These are phyloP conservation scores for Sparassis latifolia DNA, from an alignment of 1,284 basidiomycete species.

Conservation along the genomic window DNA sequence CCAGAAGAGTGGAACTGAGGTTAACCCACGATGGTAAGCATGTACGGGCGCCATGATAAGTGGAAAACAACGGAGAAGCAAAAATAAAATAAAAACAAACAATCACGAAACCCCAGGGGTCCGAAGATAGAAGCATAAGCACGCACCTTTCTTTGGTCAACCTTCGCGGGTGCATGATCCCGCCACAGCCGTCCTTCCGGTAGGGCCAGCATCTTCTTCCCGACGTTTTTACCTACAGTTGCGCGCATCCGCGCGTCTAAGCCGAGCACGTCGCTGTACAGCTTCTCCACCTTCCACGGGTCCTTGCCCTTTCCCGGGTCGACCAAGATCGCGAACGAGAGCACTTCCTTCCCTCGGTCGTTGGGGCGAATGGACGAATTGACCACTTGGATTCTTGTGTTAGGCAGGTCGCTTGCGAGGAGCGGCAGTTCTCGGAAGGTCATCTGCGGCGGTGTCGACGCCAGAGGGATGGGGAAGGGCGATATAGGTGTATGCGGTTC, in stretches of 20 bases:
- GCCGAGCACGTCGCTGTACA: conserved; percentile 85
- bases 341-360: conserved; percentile 81
- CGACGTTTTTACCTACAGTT: conserved; percentile 62
- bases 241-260: conserved; percentile 70
- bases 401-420: conserved; percentile 59
- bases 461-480: conserved; percentile 24
- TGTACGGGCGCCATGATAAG: background rate
- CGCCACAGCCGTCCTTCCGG: conserved; percentile 94
- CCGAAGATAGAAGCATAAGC: background rate
- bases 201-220: conserved; percentile 73
- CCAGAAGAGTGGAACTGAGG: too few relatives aligned
- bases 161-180: conserved; percentile 94
- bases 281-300: conserved; percentile 89
- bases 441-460: conserved; percentile 17
- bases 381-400: conserved; percentile 55
- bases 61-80: background rate
- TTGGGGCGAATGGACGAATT: conserved; percentile 79
- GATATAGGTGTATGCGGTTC: conserved; percentile 14
- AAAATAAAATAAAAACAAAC: conserved; percentile 1
- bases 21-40: too few relatives aligned
- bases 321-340: conserved; percentile 74
- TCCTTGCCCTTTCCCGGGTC: conserved; percentile 62
- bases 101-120: background rate
- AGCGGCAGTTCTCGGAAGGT: conserved; percentile 67
- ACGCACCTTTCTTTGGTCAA: conserved; percentile 88